Conservation (phyloP, 2,329 filamentous ascomycete species). For the Cytospora chrysosperma region DNA sequence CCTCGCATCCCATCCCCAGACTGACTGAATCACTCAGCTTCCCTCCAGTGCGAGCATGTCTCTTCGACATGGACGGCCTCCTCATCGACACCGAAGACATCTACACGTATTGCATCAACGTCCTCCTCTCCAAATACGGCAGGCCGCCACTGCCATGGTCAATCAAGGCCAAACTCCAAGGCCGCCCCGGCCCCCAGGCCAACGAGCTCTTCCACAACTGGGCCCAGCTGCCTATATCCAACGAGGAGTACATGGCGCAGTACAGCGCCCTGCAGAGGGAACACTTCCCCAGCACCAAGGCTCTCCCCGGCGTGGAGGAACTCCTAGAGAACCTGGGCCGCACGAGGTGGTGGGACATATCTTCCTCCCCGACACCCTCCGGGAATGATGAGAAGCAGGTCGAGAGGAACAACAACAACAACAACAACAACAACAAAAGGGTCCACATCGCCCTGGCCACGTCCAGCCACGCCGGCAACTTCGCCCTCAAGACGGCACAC, state of each 20-base stretch:
- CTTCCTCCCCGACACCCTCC: slow-evolving; percentile 35
- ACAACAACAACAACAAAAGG: slow-evolving; percentile 36
- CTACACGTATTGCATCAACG: slow-evolving; percentile 82
- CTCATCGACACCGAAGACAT: slow-evolving; percentile 90
- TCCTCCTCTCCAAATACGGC: slow-evolving; percentile 72
- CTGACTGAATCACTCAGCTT: slow-evolving; percentile 50
- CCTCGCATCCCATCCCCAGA: neutral
- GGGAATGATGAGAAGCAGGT: slow-evolving; percentile 11
- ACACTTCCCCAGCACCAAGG: slow-evolving; percentile 71
- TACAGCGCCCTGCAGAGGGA: slow-evolving; percentile 64
- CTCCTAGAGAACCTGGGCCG: slow-evolving; percentile 62
- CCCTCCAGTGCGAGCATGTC: slow-evolving; percentile 80
- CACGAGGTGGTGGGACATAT: slow-evolving; percentile 49
- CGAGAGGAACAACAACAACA: slow-evolving; percentile 29
- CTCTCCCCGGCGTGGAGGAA: slow-evolving; percentile 73
- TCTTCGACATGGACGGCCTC: slow-evolving; percentile 99
- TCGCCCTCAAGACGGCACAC: slow-evolving; percentile 70
- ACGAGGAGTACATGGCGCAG: slow-evolving; percentile 63
- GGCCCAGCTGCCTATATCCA: slow-evolving; percentile 78
- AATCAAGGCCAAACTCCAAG: slow-evolving; percentile 82
- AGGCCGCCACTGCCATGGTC: slow-evolving; percentile 81
- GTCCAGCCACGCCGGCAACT: slow-evolving; percentile 71
- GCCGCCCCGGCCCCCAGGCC: slow-evolving; percentile 53
- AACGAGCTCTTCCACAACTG: slow-evolving; percentile 66
- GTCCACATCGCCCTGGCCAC: slow-evolving; percentile 87